Evolutionary conservation across 768 basidiomycete species (phyloP).

Genomic region (Melanogaster broomeanus): DNA sequence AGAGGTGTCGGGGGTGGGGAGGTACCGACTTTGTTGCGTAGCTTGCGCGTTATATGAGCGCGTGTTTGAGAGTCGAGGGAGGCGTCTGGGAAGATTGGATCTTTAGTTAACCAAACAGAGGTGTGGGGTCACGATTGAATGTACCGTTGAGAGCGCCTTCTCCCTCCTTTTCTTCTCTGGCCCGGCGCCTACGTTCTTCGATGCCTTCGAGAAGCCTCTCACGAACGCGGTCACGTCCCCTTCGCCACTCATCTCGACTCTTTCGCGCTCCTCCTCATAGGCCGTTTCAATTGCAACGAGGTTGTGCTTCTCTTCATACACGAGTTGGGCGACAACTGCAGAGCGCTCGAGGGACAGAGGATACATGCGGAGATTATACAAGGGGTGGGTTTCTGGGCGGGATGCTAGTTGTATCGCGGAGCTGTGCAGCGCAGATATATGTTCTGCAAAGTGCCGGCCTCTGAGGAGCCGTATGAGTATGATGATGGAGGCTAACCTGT

Average conservation of each 20-base stretch:
- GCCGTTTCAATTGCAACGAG: slow-evolving; percentile 66
- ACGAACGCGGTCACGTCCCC: slow-evolving; percentile 71
- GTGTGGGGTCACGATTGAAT: slow-evolving; percentile 18
- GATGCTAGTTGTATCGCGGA: slow-evolving; percentile 64
- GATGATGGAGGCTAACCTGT: slow-evolving; percentile 1
- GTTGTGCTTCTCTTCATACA: slow-evolving; percentile 68
- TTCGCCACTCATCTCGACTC: slow-evolving; percentile 84
- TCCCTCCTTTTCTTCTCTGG: slow-evolving; percentile 87
- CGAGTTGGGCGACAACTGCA: slow-evolving; percentile 65
- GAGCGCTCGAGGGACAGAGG: slow-evolving; percentile 77
- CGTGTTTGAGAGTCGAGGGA: slow-evolving; percentile 75
- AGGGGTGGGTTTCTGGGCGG: slow-evolving; percentile 62
- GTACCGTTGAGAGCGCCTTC: slow-evolving; percentile 75
- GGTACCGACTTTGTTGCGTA: slow-evolving; percentile 77
- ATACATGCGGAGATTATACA: slow-evolving; percentile 73
- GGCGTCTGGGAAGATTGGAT: slow-evolving; percentile 50
- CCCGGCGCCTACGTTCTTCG: slow-evolving; percentile 75
- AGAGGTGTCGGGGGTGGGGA: slow-evolving; percentile 80
- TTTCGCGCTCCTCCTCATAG: slow-evolving; percentile 75
- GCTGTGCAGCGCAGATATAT: slow-evolving; percentile 58
- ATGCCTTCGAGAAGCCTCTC: slow-evolving; percentile 83
- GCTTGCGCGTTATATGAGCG: slow-evolving; percentile 80
- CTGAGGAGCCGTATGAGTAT: slow-evolving; percentile 35
- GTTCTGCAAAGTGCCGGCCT: slow-evolving; percentile 63
- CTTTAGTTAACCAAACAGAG: slow-evolving; percentile 2